Evolutionary conservation across 2,329 filamentous ascomycete species (phyloP), one percentile per base, ranked within the genome.

Genomic region (Mariannaea sp.): DNA sequence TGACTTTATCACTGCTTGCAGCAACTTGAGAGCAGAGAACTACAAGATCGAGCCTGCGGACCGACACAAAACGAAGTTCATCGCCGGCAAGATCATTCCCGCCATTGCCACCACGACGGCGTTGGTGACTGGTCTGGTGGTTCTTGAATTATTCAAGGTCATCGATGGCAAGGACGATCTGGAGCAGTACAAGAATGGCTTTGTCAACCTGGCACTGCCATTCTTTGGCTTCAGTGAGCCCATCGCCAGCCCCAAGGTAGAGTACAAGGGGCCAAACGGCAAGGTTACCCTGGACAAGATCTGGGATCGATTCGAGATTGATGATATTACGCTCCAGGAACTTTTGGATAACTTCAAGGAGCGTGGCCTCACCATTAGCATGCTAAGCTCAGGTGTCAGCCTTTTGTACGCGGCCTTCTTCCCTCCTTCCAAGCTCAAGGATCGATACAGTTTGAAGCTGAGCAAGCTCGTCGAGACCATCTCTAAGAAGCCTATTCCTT

Each of bases 141-240:
- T 95, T 13, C 78, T 99, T 39, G 94, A 99, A 77, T 77, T 97
- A 41, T 97, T 90, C 86, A 99, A 99, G 84, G 84, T 99, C 59
- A 80, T 99, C 39, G 94, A 97, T 68, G 93, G 92, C 69, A 97
- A 99, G 80, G 84, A 82, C n/a, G 91, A 97, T 65, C 88, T 97
- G 60, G 94, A 97, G 76, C 90, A 97, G 75, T 99, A 95, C 86
- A 97, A 97, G 84, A 99, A 99, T 70, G 94, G 94, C 13, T 99
- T 99, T 74, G 82, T 97, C 75, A 99, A 99, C 76, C 77, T 99
- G 62, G 94, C 94, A 1, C 78, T 99, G 59, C 94, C 94, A 1
- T 97, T 99, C 82, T 96, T 99, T 65, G 93, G 93, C 32, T 99
- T 99, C 82, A 96, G 91, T 68, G 94, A 99, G 76, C 94, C 94